Evolutionary conservation across 2,329 filamentous ascomycete genomes (phyloP), one percentile per base, ranked within the genome.

Genomic region (Ophiocordyceps unilateralis): DNA sequence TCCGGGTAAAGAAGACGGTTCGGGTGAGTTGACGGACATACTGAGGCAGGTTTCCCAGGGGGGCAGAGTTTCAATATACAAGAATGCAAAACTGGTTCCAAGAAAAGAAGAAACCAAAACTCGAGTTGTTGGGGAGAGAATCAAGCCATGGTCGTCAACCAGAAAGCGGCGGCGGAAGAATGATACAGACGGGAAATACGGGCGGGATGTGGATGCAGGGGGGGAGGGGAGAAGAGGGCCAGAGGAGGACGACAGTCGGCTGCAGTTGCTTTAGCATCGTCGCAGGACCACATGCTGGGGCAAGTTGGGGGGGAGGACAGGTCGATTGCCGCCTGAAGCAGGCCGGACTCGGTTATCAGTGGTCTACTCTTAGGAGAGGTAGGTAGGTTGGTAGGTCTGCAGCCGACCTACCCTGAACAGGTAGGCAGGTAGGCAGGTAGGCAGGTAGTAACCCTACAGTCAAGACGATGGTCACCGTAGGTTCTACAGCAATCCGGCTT

Each of bases 121-220:
- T 23, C 34, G 9, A 10, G 12, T 14, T 8, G 20, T 23, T 26
- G 17, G 21, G 38, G 22, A 30, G 41, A 24, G 32, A 21, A 28
- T 60, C 62, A 62, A 62, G 32, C 32, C 32, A 59, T 55, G 63
- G 67, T 67, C 53, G 45, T 42, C 45, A 53, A 54, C 54, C 53
- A 51, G 51, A 30, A 36, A 23, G 28, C 10, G 49, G 51, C 42
- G 48, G 46, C 46, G 51, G 45, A 49, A 46, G 45, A 49, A 48
- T 49, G 43, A 40, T 43, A 41, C 24, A n/a, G 42, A 38, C 39
- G 15, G n/a, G 34, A 22, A 40, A 40, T 17, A 43, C 34, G 34
- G 15, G n/a, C 20, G 20, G 22, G n/a, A 17, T 10, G 19, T 14
- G 19, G 19, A 17, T 15, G 19, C 8, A 32, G 39, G 5, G 30